A percentile compares a stretch with the other conserved stretches of the same genome.
These are phyloP conservation scores for Pelargonium myrrhifolium DNA, from an alignment of 441 rosid species.

Conservation along the genomic window DNA sequence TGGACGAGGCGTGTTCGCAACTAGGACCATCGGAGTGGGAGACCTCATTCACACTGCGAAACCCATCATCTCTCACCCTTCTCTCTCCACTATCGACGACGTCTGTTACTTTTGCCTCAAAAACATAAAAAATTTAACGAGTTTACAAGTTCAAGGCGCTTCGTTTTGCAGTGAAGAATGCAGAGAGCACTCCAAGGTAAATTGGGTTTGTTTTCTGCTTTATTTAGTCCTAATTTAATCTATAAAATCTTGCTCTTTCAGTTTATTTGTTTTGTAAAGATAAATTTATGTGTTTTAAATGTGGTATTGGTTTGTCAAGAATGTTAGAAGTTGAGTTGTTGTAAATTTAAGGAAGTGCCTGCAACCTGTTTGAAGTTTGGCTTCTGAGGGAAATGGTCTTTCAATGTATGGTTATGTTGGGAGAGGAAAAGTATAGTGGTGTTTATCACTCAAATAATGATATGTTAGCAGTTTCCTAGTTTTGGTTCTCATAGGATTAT, in stretches of 20 bases:
- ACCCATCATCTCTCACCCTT: constrained; percentile 51
- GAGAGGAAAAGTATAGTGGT: neutral
- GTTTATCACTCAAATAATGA: neutral
- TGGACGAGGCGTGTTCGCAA: constrained; percentile 79
- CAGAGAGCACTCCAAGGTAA: constrained; percentile 46
- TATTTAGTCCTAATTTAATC: neutral
- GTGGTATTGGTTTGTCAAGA: neutral
- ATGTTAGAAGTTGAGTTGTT: neutral
- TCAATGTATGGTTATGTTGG: neutral
- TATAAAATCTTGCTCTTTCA: neutral
- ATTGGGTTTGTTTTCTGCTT: neutral
- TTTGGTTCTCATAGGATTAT: neutral
- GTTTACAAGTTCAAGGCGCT: constrained; percentile 26
- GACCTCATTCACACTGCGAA: constrained; percentile 77
- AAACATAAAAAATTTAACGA: constrained; percentile 24
- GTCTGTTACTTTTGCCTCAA: constrained; percentile 70
- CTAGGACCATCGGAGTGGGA: constrained; percentile 51
- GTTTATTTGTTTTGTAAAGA: neutral
- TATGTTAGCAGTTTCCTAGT: neutral
- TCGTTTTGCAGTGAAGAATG: constrained; percentile 52
- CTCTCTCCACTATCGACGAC: constrained; percentile 28
- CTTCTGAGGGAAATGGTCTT: constrained; percentile 7
- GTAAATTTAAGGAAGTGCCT: constrained; percentile 5
- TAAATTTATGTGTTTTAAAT: constrained; percentile 3
- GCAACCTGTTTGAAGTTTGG: constrained; percentile 41